Conservation (phyloP, 441 rosid species). For the Corymbia citriodora region DNA sequence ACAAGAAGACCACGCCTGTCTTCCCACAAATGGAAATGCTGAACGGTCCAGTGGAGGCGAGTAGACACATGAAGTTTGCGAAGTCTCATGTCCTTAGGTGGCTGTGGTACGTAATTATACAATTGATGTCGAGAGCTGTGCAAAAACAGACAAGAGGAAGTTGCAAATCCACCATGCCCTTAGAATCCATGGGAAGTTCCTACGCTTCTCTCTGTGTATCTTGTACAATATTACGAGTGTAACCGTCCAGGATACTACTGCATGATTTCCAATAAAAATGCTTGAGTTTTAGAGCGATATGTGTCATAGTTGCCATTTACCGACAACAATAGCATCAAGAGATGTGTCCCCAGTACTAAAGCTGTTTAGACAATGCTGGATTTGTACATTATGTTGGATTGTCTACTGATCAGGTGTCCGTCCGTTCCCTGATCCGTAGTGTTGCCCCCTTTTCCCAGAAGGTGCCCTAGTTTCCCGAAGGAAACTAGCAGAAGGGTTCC, state of each 20-base stretch:
- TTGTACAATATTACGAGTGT: conserved; percentile 31
- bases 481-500: conserved; percentile 27
- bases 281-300: conserved; percentile 3
- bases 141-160: conserved; percentile 44
- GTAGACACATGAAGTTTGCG: conserved; percentile 39
- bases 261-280: not conserved
- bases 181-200: conserved; percentile 60
- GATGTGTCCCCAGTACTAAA: conserved; percentile 40
- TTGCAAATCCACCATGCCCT: conserved; percentile 88
- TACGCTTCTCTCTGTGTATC: conserved; percentile 17
- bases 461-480: conserved; percentile 13
- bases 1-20: conserved; percentile 38
- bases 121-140: conserved; percentile 26
- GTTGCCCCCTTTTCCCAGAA: conserved; percentile 30
- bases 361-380: conserved; percentile 38
- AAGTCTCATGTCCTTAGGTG: conserved; percentile 35
- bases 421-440: conserved; percentile 42
- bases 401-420: conserved; percentile 23
- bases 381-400: conserved; percentile 42
- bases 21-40: conserved; percentile 61
- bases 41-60: conserved; percentile 48
- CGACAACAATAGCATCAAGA: conserved; percentile 35
- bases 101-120: conserved; percentile 22
- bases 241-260: conserved; percentile 46
- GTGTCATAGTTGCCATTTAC: conserved; percentile 23